phyloP scores from a whole-genome alignment of 2,329 filamentous ascomycete genomes.

The Fusarium sp. region DNA sequence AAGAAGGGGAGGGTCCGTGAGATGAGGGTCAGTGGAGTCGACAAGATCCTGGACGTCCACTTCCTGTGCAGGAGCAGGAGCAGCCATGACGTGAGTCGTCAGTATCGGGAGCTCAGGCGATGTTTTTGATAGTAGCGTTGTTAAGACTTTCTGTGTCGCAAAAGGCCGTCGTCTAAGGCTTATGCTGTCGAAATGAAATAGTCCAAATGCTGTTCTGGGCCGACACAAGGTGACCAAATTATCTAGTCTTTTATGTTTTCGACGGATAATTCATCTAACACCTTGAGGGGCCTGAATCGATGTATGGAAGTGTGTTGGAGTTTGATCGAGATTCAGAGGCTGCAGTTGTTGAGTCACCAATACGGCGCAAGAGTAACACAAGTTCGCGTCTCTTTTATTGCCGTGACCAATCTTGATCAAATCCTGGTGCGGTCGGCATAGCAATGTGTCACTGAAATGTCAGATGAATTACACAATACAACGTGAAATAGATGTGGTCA shows the following conservation, averaged over 20 bases:
- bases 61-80: constrained; percentile 35
- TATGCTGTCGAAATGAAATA: not conserved
- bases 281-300: not conserved
- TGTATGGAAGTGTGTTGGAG: not conserved
- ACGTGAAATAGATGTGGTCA: not conserved
- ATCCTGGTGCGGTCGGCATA: constrained; percentile 1
- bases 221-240: not conserved
- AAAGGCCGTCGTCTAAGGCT: not conserved
- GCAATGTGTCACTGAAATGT: not conserved
- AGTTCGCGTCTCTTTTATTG: constrained; percentile 18
- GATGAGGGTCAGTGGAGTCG: constrained; percentile 55
- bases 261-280: not conserved
- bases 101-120: constrained; percentile 11
- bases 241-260: not conserved
- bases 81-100: constrained; percentile 40
- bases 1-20: constrained; percentile 82
- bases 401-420: constrained; percentile 9
- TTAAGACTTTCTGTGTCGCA: not conserved
- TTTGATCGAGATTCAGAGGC: constrained; percentile 14
- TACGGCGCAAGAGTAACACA: constrained; percentile 28
- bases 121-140: not conserved
- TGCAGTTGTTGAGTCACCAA: constrained; percentile 38
- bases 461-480: not conserved
- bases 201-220: not conserved
- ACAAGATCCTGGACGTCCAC: constrained; percentile 37